Conservation (phyloP, 306 rosid species). For the Rosa persica region DNA sequence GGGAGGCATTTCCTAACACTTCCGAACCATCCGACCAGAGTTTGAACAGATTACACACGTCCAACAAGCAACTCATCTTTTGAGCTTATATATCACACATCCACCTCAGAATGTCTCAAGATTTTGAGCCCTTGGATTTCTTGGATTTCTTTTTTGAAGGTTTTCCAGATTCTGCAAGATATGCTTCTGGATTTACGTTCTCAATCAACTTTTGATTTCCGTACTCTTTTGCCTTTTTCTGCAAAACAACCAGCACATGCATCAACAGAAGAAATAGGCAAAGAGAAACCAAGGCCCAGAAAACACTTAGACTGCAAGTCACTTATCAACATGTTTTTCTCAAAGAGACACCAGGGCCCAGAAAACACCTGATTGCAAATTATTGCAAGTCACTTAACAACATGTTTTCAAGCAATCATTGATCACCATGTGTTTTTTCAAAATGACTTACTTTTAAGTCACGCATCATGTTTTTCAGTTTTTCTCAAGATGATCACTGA, state of each 20-base stretch:
- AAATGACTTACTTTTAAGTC: not conserved
- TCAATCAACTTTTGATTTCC: slow-evolving; percentile 59
- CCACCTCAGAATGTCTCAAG: slow-evolving; percentile 21
- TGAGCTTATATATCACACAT: not conserved
- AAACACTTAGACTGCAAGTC: no score
- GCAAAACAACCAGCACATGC: slow-evolving; percentile 19
- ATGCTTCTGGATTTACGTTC: slow-evolving; percentile 55
- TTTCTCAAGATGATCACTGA: not conserved
- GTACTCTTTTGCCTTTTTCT: slow-evolving; percentile 67
- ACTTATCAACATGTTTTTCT: not conserved
- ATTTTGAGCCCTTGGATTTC: slow-evolving; percentile 51
- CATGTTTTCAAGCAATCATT: not conserved
- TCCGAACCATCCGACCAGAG: slow-evolving; percentile 9
- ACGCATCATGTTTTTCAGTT: not conserved
- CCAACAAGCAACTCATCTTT: not conserved
- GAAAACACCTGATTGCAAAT: not conserved
- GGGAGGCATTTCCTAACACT: not conserved
- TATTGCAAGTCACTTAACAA: not conserved
- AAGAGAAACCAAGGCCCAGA: not conserved
- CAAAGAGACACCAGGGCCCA: not conserved
- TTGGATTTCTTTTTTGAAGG: slow-evolving; percentile 67
- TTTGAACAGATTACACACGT: slow-evolving; percentile 3
- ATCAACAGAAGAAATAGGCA: not conserved
- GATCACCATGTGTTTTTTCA: not conserved
- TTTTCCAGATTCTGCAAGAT: slow-evolving; percentile 51